Percentiles rank a stretch among this genome's conserved stretches.
These are phyloP conservation scores for Cryptococcus depauperatus DNA, from an alignment of 1,284 basidiomycete genomes.

Conservation along the genomic window DNA sequence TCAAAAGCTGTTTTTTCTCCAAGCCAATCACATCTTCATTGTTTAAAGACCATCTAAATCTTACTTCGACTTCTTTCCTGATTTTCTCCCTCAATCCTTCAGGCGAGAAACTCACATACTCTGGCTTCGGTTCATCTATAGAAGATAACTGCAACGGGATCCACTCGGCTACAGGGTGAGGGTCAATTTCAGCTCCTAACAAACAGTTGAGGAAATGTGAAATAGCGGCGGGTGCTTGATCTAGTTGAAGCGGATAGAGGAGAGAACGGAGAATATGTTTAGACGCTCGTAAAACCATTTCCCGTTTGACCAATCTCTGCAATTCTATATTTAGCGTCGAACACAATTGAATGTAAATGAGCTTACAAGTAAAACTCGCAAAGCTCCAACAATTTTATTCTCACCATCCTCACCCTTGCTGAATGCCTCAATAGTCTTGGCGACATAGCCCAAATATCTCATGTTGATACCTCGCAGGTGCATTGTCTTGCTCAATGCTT, in stretches of 20 bases:
- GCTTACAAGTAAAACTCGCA: slow-evolving; percentile 38
- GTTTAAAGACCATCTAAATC: slow-evolving; percentile 50
- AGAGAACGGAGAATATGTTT: slow-evolving; percentile 51
- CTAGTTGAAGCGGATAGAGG: slow-evolving; percentile 39
- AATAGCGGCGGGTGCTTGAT: slow-evolving; percentile 44
- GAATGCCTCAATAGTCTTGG: slow-evolving; percentile 45
- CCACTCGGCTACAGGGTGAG: slow-evolving; percentile 44
- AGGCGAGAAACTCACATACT: slow-evolving; percentile 50
- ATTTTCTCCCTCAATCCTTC: slow-evolving; percentile 45
- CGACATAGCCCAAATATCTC: slow-evolving; percentile 50
- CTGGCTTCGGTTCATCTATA: slow-evolving; percentile 22
- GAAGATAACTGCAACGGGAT: slow-evolving; percentile 36
- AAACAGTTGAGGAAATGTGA: slow-evolving; percentile 56
- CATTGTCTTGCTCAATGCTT: slow-evolving; percentile 48
- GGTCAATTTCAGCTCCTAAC: slow-evolving; percentile 46
- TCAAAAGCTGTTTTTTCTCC: slow-evolving; percentile 47
- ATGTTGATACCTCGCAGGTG: slow-evolving; percentile 55
- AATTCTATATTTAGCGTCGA: slow-evolving; percentile 18
- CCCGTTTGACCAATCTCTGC: slow-evolving; percentile 47
- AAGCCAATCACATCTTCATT: slow-evolving; percentile 41
- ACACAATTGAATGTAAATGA: slow-evolving; percentile 13
- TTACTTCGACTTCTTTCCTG: slow-evolving; percentile 42
- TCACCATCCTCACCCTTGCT: slow-evolving; percentile 34
- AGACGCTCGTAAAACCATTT: slow-evolving; percentile 52
- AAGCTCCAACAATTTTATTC: slow-evolving; percentile 28